Conservation (phyloP, 768 basidiomycete genomes). For the Psilocybe tampanensis region DNA sequence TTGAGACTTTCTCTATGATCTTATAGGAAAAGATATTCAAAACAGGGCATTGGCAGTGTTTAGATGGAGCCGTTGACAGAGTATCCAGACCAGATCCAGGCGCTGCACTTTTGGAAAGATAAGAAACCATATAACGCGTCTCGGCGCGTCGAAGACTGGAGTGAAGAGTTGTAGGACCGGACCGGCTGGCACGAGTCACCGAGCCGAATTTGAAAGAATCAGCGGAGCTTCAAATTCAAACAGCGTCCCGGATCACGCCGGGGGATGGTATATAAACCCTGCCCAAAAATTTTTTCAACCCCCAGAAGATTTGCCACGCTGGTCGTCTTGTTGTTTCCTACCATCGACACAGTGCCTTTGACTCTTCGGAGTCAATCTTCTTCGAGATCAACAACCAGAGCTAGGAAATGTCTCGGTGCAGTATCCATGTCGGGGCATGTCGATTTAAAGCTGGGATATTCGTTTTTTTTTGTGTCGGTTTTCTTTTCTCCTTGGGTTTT, state of each 20-base stretch:
- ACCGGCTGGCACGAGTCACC: background rate
- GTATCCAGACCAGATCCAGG: too few relatives aligned
- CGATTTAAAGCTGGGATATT: constrained; percentile 47
- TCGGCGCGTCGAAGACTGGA: too few relatives aligned
- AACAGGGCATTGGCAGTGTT: too few relatives aligned
- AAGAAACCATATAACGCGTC: too few relatives aligned
- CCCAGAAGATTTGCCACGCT: constrained; percentile 51
- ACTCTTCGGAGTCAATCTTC: constrained; percentile 38
- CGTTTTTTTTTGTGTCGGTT: background rate
- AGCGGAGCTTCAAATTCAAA: constrained; percentile 9
- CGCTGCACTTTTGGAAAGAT: too few relatives aligned
- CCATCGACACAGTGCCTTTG: constrained; percentile 53
- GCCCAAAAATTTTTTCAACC: constrained; percentile 8
- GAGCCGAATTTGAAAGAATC: background rate
- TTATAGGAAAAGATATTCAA: too few relatives aligned
- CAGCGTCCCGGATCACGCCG: constrained; percentile 15
- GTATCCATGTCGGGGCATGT: constrained; percentile 44
- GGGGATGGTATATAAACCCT: constrained; percentile 21
- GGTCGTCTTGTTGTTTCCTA: constrained; percentile 39
- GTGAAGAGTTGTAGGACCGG: background rate
- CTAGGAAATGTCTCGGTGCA: constrained; percentile 51
- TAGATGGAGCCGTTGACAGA: too few relatives aligned
- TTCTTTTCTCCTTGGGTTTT: constrained; percentile 8
- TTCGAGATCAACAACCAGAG: constrained; percentile 44
- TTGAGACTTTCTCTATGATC: too few relatives aligned